Base-by-base conservation (phyloP, 805 yeast species). In the Kuraishia floccosa region DNA sequence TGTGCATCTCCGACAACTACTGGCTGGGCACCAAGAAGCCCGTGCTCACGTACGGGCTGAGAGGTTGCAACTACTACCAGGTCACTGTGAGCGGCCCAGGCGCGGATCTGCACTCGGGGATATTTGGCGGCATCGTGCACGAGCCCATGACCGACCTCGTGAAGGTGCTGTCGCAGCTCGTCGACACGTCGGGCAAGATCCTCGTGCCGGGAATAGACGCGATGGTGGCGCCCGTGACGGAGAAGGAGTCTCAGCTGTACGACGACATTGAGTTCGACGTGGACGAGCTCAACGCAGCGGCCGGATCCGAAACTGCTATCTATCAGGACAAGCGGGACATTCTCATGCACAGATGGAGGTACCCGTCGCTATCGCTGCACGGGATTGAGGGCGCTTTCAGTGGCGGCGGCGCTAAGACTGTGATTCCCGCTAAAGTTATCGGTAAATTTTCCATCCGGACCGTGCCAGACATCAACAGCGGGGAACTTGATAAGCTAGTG, bases 11-110 rank as follows among this genome's bases (percentile, higher is more conserved):
- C 33, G 99, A 91, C 59, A 91, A 91, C 65, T 91, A 91, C 63
- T 91, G 99, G 99, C 69, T 91, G 37, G 99, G 98, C 43, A 89
- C 97, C 38, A 77, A 76, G 43, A 87, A 91, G 53, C 99, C 99
- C 13, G 97, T 85, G 7, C 73, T 91, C 49, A 91, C 99, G 20
- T 91, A 91, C 57, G 99, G 99, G 30, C 74, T 91, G 47, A 79
- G 99, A 62, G 99, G 99, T 39, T 83, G 87, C 51, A 82, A 82
- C 62, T 91, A 91, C 65, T 91, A 91, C 60, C 84, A 86, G 58
- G 60, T 89, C 44, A 55, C 68, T 17, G 62, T 89, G 41, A 67
- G 66, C 36, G 99, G 99, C 9, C 98, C 99, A 25, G 84, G 81
- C 28, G 96, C 99, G 6, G 99, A 91, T 56, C 69, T 91, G 58